A percentile compares a stretch with the other conserved stretches of the same genome.
Evolutionary conservation across 176 grass and related monocot genomes (phyloP).

Genomic region (Rhynchospora pubera): DNA sequence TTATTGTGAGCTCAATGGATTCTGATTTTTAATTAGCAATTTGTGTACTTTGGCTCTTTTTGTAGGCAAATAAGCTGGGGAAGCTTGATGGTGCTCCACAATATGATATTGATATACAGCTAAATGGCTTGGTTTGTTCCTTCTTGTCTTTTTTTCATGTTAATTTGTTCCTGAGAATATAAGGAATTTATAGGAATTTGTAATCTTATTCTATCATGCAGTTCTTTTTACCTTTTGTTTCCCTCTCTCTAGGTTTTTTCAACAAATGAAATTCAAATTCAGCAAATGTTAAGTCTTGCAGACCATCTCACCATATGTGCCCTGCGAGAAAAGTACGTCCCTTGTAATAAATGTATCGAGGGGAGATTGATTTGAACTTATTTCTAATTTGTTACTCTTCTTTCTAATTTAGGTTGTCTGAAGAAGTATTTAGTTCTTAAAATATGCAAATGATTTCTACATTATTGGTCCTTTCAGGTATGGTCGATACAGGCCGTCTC

Average conservation of each 20-base stretch:
- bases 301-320: constrained; percentile 82
- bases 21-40: background rate
- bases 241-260: constrained; percentile 49
- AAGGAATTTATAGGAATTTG: background rate
- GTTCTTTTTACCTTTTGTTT: constrained; percentile 4
- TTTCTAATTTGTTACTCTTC: constrained; percentile 1
- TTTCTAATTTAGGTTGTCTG: constrained; percentile 1
- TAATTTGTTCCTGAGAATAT: constrained; percentile 16
- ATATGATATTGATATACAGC: constrained; percentile 71
- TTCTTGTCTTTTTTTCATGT: constrained; percentile 18
- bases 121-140: constrained; percentile 74
- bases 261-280: constrained; percentile 66
- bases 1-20: background rate
- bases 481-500: constrained; percentile 77
- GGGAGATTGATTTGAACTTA: background rate
- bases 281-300: constrained; percentile 66
- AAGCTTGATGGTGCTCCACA: constrained; percentile 75
- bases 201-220: background rate
- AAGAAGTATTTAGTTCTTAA: background rate
- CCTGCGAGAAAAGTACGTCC: constrained; percentile 67
- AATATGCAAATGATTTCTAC: constrained; percentile 9
- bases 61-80: constrained; percentile 65
- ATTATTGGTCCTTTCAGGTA: constrained; percentile 46
- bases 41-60: constrained; percentile 9
- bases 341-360: background rate